Percentiles rank a stretch among this genome's conserved stretches.
phyloP scores from a whole-genome alignment of 202 grass and related monocot genomes.

The Musa balbisiana region DNA sequence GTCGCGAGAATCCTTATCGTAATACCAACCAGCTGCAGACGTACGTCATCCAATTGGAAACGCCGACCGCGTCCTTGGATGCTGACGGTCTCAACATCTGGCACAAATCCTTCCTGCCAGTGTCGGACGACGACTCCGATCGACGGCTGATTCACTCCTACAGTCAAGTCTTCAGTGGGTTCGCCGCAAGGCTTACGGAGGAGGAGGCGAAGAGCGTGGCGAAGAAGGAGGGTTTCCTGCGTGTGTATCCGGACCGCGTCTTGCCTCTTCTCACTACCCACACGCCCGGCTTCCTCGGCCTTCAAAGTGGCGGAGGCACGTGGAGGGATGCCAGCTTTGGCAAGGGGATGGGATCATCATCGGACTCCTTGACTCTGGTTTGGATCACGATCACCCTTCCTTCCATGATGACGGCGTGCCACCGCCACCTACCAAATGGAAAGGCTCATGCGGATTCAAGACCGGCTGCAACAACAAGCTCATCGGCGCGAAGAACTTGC shows the following conservation, averaged over 20 bases:
- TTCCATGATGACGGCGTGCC: constrained; percentile 8
- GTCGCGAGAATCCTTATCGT: not conserved
- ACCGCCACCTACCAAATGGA: not conserved
- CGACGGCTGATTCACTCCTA: constrained; percentile 50
- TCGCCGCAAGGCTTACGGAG: constrained; percentile 43
- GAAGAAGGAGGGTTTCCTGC: constrained; percentile 43
- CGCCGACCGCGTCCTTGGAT: not conserved
- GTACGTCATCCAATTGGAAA: not conserved
- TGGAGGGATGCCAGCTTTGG: not conserved
- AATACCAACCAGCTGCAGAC: not conserved
- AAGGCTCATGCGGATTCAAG: not conserved
- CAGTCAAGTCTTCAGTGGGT: constrained; percentile 41
- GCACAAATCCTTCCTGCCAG: not conserved
- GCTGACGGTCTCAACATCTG: not conserved
- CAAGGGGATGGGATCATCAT: constrained; percentile 7
- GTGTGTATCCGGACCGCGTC: constrained; percentile 25
- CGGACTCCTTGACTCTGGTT: not conserved
- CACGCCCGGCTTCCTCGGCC: not conserved
- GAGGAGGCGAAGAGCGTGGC: constrained; percentile 39
- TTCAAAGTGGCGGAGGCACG: not conserved
- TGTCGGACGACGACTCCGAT: not conserved
- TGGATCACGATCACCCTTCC: not conserved
- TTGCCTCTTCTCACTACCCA: not conserved
- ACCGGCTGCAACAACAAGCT: constrained; percentile 4
- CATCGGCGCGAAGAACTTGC: not conserved